Conservation (phyloP, 768 basidiomycete species). For the Hypholoma fasciculare region DNA sequence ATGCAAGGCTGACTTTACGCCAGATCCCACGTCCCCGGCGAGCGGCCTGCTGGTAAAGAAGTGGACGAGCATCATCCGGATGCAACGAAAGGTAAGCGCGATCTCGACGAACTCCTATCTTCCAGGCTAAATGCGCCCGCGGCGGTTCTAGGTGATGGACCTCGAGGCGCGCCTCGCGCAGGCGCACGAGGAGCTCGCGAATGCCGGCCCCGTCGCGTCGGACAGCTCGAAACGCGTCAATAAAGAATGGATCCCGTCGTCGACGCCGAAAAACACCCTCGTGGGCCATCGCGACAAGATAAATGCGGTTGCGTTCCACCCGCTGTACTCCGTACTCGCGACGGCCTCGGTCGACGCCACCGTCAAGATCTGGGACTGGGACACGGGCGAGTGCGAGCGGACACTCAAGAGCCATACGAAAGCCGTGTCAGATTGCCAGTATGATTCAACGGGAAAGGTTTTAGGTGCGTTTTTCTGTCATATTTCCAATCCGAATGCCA, state of each 20-base stretch:
- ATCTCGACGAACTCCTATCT: conserved; percentile 7
- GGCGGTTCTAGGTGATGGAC: conserved; percentile 79
- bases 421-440: conserved; percentile 84
- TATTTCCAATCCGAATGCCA: background rate
- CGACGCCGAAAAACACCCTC: conserved; percentile 77
- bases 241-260: conserved; percentile 86
- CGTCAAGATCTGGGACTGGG: conserved; percentile 97
- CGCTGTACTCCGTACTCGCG: conserved; percentile 78
- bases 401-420: conserved; percentile 93
- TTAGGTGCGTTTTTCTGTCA: conserved; percentile 54
- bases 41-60: conserved; percentile 94
- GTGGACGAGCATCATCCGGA: conserved; percentile 93
- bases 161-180: conserved; percentile 83
- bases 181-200: conserved; percentile 68
- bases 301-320: conserved; percentile 84
- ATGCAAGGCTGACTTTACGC: conserved; percentile 60
- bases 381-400: conserved; percentile 89
- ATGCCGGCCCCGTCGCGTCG: conserved; percentile 45
- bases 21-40: conserved; percentile 86
- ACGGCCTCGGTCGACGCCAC: conserved; percentile 89
- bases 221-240: conserved; percentile 52
- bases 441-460: conserved; percentile 81
- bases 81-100: conserved; percentile 86
- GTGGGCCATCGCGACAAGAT: conserved; percentile 76
- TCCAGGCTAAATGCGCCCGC: background rate